Base-by-base conservation (phyloP, 495 filamentous ascomycete species). In the Opeltia flavorubescens region DNA sequence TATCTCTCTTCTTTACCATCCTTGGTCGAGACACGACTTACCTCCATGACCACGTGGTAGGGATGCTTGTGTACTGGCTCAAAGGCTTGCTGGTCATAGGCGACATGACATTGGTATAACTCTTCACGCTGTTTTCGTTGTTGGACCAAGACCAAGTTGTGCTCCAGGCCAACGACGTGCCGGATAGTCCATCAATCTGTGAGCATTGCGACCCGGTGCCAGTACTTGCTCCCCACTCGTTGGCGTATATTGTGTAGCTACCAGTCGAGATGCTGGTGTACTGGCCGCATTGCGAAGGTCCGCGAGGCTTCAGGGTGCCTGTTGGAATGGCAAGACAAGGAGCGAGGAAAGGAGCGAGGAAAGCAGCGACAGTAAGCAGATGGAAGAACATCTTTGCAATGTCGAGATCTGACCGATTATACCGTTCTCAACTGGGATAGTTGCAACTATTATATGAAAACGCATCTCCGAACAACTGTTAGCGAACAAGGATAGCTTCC, bases 141-240 rank as follows among this genome's bases (percentile, higher is more conserved):
- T 75, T 74, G 9, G 61, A 58, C 78, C 77, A 82, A 21, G 67
- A 59, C 74, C 72, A 82, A 15, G 55, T 62, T 4, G 76, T 75
- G 45, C 69, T 63, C 77, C 77, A 82, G 40, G 66, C 59, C 44
- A 81, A 60, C 1, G 50, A 68, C 50, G 49, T 61, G 38, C 66
- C 65, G 46, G 54, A 66, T 30, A 66, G 51, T 9, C 66, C 66
- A 54, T 72, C 67, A 23, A 79, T 57, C 1, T 63, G 66, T 8
- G 74, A 72, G 66, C 78, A 81, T 59, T 81, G 76, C 12, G 53
- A 66, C 27, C 77, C 78, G 23, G 64, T 60, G 27, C 59, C 63
- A 34, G 70, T 62, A 31, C 50, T 51, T 41, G 56, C 33, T 24
- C 74, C 74, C 72, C 74, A 77, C 36, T 75, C 62, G 55, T 78